Evolutionary conservation across 2,329 filamentous ascomycete genomes (phyloP).

Genomic region (Aspergillus eucalypticola): DNA sequence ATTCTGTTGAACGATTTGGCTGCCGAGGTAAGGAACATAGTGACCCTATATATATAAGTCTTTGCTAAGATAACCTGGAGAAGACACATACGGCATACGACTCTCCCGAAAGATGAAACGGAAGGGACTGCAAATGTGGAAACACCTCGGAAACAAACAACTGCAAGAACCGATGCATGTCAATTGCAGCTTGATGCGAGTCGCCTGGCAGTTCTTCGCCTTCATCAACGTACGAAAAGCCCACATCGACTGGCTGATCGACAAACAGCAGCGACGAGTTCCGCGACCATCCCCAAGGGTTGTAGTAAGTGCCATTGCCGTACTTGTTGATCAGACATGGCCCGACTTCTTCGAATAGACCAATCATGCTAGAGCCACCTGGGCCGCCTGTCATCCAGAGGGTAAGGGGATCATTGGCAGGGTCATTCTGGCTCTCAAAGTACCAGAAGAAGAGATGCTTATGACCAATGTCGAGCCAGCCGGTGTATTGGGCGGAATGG

Average conservation of each 20-base stretch:
- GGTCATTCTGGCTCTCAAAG: conserved; percentile 27
- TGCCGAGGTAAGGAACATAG: conserved; percentile 49
- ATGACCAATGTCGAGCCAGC: conserved; percentile 27
- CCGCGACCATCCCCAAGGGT: conserved; percentile 25
- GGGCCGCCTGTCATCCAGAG: conserved; percentile 28
- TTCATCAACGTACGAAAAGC: conserved; percentile 29
- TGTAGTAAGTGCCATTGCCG: conserved; percentile 25
- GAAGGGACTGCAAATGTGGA: conserved; percentile 41
- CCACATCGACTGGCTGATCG: conserved; percentile 29
- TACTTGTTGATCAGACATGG: conserved; percentile 21
- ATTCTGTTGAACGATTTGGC: conserved; percentile 50
- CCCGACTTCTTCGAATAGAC: conserved; percentile 18
- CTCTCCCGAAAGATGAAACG: conserved; percentile 51
- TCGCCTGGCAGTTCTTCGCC: conserved; percentile 12
- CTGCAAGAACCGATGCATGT: conserved; percentile 54
- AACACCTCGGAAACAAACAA: conserved; percentile 51
- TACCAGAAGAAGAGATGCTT: conserved; percentile 26
- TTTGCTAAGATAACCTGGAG: not conserved
- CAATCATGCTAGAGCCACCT: conserved; percentile 24
- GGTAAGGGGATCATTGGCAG: conserved; percentile 22
- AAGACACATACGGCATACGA: conserved; percentile 44
- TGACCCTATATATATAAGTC: conserved; percentile 39
- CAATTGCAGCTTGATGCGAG: conserved; percentile 48
- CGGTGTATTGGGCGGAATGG: conserved; percentile 30
- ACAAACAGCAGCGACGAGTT: conserved; percentile 30